Evolutionary conservation across 805 yeast genomes (phyloP).

Genomic region (Candida xyloterini): DNA sequence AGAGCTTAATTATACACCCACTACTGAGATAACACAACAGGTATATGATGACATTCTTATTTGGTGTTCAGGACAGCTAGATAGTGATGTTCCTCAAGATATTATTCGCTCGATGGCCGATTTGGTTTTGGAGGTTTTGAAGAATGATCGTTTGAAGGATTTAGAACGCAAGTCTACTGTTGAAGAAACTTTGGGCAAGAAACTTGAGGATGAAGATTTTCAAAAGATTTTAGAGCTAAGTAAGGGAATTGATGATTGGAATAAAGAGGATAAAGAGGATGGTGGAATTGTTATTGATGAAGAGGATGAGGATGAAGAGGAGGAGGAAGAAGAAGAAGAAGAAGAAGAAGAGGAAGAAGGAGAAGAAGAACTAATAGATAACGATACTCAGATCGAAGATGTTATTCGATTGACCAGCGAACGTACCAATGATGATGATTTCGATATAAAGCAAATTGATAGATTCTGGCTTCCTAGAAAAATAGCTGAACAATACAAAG

Average conservation of each 20-base stretch:
- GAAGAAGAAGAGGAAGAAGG: slow-evolving; percentile 27
- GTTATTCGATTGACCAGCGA: slow-evolving; percentile 6
- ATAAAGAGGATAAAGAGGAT: slow-evolving; percentile 23
- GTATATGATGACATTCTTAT: slow-evolving; percentile 55
- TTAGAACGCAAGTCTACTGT: slow-evolving; percentile 46
- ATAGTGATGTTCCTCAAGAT: slow-evolving; percentile 73
- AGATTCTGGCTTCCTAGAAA: slow-evolving; percentile 53
- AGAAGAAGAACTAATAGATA: slow-evolving; percentile 30
- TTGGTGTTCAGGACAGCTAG: slow-evolving; percentile 55
- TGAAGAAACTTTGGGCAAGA: slow-evolving; percentile 45
- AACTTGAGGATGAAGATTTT: slow-evolving; percentile 42
- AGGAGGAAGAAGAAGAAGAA: slow-evolving; percentile 32
- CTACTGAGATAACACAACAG: slow-evolving; percentile 47
- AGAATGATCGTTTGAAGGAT: slow-evolving; percentile 43
- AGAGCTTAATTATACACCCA: slow-evolving; percentile 60
- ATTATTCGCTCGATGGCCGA: slow-evolving; percentile 72
- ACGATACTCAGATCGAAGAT: slow-evolving; percentile 18
- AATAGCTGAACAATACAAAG: slow-evolving; percentile 35
- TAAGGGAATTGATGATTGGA: slow-evolving; percentile 51
- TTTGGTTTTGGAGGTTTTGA: slow-evolving; percentile 52
- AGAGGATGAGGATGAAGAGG: slow-evolving; percentile 39
- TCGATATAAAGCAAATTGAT: slow-evolving; percentile 27
- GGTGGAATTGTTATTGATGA: slow-evolving; percentile 36
- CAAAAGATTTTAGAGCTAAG: slow-evolving; percentile 44
- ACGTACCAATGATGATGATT: slow-evolving; percentile 15